phyloP scores from a whole-genome alignment of 2,329 filamentous ascomycete genomes.

The Huntiella savannae region DNA sequence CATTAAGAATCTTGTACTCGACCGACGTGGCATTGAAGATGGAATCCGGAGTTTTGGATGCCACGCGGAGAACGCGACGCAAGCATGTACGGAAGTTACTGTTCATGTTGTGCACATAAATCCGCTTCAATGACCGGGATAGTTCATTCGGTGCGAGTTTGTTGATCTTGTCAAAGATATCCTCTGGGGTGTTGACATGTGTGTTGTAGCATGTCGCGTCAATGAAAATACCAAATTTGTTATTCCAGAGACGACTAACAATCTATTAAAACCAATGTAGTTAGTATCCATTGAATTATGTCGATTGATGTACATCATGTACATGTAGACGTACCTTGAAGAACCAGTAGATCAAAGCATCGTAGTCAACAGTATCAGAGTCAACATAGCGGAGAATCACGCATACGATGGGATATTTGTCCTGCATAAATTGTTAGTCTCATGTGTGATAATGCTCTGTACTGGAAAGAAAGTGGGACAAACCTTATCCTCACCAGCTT shows the following conservation, averaged over 20 bases:
- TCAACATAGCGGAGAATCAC: constrained; percentile 50
- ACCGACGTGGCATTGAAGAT: constrained; percentile 46
- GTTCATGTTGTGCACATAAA: constrained; percentile 59
- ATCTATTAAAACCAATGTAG: constrained; percentile 27
- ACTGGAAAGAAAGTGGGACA: not conserved
- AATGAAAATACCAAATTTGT: constrained; percentile 46
- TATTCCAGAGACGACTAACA: constrained; percentile 50
- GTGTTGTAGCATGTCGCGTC: constrained; percentile 53
- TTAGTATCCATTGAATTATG: not conserved
- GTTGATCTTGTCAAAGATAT: constrained; percentile 44
- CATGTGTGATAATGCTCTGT: not conserved
- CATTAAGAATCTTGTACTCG: constrained; percentile 47
- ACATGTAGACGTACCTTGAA: constrained; percentile 32
- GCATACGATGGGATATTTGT: constrained; percentile 49
- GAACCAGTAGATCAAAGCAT: constrained; percentile 47
- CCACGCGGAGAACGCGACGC: constrained; percentile 40
- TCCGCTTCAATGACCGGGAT: constrained; percentile 35
- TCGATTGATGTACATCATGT: not conserved
- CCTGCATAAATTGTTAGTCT: constrained; percentile 20
- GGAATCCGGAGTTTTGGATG: constrained; percentile 39
- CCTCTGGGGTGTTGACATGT: constrained; percentile 46
- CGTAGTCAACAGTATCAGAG: constrained; percentile 43
- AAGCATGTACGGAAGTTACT: constrained; percentile 50
- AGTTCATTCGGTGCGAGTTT: constrained; percentile 43
- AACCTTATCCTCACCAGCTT: constrained; percentile 51